Conservation (phyloP, 768 basidiomycete genomes). For the Lentinula sp. region DNA sequence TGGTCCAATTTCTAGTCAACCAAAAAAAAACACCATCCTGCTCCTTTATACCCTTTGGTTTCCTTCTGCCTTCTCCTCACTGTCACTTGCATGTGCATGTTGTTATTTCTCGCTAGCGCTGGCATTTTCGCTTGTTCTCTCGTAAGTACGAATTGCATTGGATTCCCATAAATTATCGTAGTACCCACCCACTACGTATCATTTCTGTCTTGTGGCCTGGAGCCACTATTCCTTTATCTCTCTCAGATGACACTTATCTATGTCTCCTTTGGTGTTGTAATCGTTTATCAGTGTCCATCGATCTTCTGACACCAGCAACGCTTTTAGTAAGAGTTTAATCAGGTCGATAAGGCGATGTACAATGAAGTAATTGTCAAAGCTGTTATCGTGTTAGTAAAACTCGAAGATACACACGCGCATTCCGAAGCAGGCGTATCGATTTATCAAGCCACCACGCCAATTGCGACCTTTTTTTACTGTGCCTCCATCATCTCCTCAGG, state of each 20-base stretch:
- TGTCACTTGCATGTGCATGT: not conserved
- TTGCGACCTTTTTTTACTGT: not conserved
- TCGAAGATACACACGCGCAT: too few relatives aligned
- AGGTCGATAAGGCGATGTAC: too few relatives aligned
- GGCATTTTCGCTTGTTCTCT: not conserved
- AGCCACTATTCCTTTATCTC: not conserved
- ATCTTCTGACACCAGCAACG: too few relatives aligned
- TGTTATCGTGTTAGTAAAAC: too few relatives aligned
- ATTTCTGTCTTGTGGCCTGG: not conserved
- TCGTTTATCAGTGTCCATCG: not conserved
- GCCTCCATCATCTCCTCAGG: constrained; percentile 54
- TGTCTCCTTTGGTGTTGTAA: not conserved
- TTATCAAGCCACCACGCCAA: not conserved
- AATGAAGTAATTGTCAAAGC: too few relatives aligned
- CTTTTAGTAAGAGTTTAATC: too few relatives aligned
- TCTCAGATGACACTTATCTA: not conserved
- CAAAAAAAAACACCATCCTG: not conserved
- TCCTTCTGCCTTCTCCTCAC: not conserved
- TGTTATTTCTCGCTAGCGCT: not conserved
- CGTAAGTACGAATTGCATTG: not conserved
- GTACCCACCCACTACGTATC: too few relatives aligned
- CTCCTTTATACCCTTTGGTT: not conserved
- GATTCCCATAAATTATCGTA: not conserved
- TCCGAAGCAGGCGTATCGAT: not conserved
- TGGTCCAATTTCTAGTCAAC: constrained; percentile 61